Evolutionary conservation across 2,329 filamentous ascomycete genomes (phyloP), one percentile per base, ranked within the genome.

Genomic region (Phialophora macrospora): DNA sequence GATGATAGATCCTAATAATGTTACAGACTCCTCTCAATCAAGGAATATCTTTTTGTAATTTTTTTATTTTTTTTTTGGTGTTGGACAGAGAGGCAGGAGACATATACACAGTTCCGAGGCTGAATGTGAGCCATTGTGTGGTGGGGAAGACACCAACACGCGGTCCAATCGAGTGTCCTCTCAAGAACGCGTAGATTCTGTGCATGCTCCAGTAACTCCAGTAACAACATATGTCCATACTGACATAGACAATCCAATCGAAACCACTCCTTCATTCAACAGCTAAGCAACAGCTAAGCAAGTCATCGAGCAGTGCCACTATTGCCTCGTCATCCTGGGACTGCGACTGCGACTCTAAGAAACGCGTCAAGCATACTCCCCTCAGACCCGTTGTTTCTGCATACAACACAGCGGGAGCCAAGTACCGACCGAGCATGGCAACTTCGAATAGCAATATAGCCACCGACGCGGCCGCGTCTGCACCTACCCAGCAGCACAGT

Each of bases 381-480:
- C 8, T 26, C 48, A 3, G 26, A 22, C 48, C 6, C 48, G 12
- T 22, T 22, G 22, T 3, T 5, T 52, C 20, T 4, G 11, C 20
- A 28, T 8, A 6, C 9, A 14, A 14, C 9, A 14, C 20, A 26
- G 26, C 8, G 20, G 12, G 48, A 52, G 14, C 14, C 48, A 8
- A 12, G 22, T 12, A 52, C 26, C 48, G 48, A 52, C 8, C 44
- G 3, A 24, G 11, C 9, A 64, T 60, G 54, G 38, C 52, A 52
- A 64, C 52, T 8, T 51, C 56, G 14, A 46, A 58, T 30, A 54
- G 44, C 44, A 30, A 51, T 28, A n/a, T 9, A 12, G 44, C 57
- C 8, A 38, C 73, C 73, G 7, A 72, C 72, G 24, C 75, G 73
- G 52, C 65, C 12, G 38, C 34, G 34, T 41, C 34, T 17, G 34